Conservation (phyloP, 139 green algal genomes). For the Nannochloris sp. region DNA sequence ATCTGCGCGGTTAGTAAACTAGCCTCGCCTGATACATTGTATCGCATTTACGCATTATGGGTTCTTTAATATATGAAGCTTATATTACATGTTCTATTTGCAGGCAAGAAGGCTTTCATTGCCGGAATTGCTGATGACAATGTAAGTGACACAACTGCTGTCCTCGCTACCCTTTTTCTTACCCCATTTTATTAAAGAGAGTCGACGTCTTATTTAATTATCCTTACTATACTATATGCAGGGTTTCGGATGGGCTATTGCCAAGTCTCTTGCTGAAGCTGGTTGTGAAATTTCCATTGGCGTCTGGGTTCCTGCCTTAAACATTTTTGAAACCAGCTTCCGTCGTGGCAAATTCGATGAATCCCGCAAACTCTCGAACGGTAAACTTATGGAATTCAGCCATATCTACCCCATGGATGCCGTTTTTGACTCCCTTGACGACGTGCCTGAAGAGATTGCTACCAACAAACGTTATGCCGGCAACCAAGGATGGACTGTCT, state of each 20-base stretch:
- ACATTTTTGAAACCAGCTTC: constrained; percentile 92
- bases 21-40: neutral
- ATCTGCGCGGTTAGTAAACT: constrained; percentile 46
- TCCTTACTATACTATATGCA: constrained; percentile 19
- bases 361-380: constrained; percentile 81
- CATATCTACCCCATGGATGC: constrained; percentile 98
- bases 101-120: constrained; percentile 98
- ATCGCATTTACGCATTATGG: neutral
- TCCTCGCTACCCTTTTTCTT: too few relatives aligned
- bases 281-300: constrained; percentile 93
- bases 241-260: constrained; percentile 95
- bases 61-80: constrained; percentile 3
- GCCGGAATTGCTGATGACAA: constrained; percentile 97
- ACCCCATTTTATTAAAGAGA: neutral
- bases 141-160: too few relatives aligned
- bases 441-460: constrained; percentile 89
- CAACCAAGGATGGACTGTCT: constrained; percentile 74
- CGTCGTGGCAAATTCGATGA: constrained; percentile 94
- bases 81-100: neutral
- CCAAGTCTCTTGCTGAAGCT: constrained; percentile 89
- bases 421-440: constrained; percentile 90
- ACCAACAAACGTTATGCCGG: constrained; percentile 94
- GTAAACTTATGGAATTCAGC: constrained; percentile 86
- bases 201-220: neutral
- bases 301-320: constrained; percentile 96